Evolutionary conservation across 2,329 filamentous ascomycete species (phyloP).

Genomic region (Fusarium neocosmosporiellum): DNA sequence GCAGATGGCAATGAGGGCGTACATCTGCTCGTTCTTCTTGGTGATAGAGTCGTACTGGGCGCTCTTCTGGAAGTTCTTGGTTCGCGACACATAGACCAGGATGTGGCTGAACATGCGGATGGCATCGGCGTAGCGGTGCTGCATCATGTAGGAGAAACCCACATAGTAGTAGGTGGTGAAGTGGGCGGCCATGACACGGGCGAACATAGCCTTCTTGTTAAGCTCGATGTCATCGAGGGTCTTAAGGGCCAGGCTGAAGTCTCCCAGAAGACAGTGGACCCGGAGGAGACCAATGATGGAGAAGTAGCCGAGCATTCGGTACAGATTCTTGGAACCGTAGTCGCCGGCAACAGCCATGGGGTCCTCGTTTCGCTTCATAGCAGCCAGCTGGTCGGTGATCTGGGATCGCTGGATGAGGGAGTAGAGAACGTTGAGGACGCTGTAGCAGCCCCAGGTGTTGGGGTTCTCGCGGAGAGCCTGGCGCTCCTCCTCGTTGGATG

Average conservation of each 20-base stretch:
- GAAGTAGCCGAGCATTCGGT: constrained; percentile 99
- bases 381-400: constrained; percentile 96
- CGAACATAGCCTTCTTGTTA: constrained; percentile 99
- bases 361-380: constrained; percentile 95
- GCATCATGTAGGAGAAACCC: constrained; percentile 99
- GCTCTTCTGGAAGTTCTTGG: constrained; percentile 99
- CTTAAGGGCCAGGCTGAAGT: constrained; percentile 98
- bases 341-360: constrained; percentile 89
- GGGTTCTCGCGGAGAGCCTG: constrained; percentile 93
- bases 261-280: constrained; percentile 94
- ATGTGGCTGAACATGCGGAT: constrained; percentile 99
- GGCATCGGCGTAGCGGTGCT: constrained; percentile 98
- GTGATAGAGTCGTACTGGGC: constrained; percentile 97
- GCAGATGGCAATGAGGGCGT: constrained; percentile 97
- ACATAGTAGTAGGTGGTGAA: constrained; percentile 99
- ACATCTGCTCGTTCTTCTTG: constrained; percentile 99
- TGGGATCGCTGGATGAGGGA: constrained; percentile 98
- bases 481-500: constrained; percentile 91
- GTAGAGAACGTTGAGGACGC: constrained; percentile 98
- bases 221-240: constrained; percentile 99
- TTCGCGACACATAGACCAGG: constrained; percentile 96
- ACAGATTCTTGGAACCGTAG: constrained; percentile 93
- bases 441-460: constrained; percentile 99
- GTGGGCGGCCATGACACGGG: constrained; percentile 98
- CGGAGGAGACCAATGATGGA: constrained; percentile 97